Base-by-base conservation (phyloP, 805 yeast genomes). In the Teunomyces funiuensis region DNA sequence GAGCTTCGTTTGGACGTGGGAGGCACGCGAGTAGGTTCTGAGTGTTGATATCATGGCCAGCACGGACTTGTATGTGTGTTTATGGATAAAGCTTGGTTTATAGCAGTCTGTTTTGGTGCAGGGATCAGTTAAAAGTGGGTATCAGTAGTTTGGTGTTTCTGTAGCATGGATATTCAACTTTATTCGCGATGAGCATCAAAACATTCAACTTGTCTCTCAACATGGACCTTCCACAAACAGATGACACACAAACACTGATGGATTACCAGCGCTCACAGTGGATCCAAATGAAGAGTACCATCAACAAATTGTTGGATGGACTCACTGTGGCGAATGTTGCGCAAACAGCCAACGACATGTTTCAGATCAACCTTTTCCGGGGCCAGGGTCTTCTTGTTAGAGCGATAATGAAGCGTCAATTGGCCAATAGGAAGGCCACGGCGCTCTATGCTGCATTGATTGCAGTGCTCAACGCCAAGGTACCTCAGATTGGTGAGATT, bases 401-500 rank as follows among this genome's bases (percentile, higher is more conserved):
- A 37, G 63, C 74, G 29, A 38, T 86, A 2, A 77, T 85, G 74
- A 71, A 72, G 36, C 71, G 76, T 0, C 85, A 80, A 51, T 53
- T 69, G 10, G 57, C 54, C 6, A 67, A 80, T 10, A 31, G 59
- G 13, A 49, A 65, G 0, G 65, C 58, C 44, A 47, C 85, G 0
- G 60, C 77, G 0, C 71, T 74, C 1, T 82, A 76, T 50, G 79
- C 89, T 0, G 65, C 85, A 0, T 52, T 88, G 26, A 71, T 77
- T 0, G 71, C 83, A 2, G 71, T 83, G 0, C 39, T 88, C 8
- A 84, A 85, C 58, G 74, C 85, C 4, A 78, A 83, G 49, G 57
- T 86, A 3, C 93, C 95, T 0, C 76, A 76, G 26, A 62, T 87
- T 13, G 96, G 95, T 2, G 74, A 74, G 42, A 57, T 83, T 4